Evolutionary conservation across 2,329 filamentous ascomycete species (phyloP).

Genomic region (Sporothrix euskadiensis): DNA sequence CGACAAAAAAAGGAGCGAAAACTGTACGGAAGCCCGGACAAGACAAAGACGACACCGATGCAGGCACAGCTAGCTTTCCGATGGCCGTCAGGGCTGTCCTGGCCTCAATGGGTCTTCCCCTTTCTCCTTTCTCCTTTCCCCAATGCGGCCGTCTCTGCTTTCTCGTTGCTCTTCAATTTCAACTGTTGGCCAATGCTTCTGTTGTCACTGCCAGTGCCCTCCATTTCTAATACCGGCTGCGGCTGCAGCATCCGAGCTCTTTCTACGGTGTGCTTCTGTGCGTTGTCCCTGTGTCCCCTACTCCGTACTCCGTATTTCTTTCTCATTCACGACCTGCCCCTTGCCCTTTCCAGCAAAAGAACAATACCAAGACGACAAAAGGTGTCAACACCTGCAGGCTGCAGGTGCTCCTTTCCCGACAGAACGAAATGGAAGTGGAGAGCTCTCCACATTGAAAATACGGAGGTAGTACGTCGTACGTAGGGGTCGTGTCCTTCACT

Average conservation of each 20-base stretch:
- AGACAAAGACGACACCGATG: background rate
- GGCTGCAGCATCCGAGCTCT: constrained; percentile 4
- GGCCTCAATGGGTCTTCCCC: background rate
- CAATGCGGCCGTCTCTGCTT: background rate
- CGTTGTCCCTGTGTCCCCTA: no score
- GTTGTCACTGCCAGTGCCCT: background rate
- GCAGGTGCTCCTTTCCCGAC: background rate
- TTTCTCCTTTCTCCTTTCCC: background rate
- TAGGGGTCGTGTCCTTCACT: background rate
- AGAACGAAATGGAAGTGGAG: background rate
- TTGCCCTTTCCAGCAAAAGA: constrained; percentile 1
- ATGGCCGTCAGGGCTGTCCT: background rate
- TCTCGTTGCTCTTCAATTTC: background rate
- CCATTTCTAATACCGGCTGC: constrained; percentile 11
- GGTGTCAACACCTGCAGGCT: background rate
- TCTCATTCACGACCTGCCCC: background rate
- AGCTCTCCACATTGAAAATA: background rate
- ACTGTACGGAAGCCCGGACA: background rate
- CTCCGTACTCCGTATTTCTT: background rate
- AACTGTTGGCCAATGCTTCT: background rate
- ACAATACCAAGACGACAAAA: constrained; percentile 2
- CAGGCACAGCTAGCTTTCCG: background rate
- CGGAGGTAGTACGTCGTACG: background rate
- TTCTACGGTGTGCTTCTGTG: background rate
- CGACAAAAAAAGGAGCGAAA: background rate